Percentiles rank a stretch among this genome's conserved stretches.
These are phyloP conservation scores for Melampsora occidentalis DNA, from an alignment of 1,284 basidiomycete species.

Conservation along the genomic window DNA sequence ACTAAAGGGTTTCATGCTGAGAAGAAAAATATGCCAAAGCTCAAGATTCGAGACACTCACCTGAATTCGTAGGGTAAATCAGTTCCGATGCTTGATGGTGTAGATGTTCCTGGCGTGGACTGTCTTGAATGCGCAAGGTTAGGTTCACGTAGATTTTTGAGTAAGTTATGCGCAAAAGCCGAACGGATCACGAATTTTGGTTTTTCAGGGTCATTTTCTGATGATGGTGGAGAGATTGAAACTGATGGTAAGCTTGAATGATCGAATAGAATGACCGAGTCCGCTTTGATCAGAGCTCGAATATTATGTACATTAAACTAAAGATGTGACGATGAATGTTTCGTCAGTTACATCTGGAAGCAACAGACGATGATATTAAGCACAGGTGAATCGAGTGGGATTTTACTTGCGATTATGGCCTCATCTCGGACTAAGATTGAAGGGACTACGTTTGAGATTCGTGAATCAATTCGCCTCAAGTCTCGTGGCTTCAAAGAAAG, in stretches of 20 bases:
- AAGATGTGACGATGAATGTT: background rate
- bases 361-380: conserved; percentile 21
- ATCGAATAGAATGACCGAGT: conserved; percentile 88
- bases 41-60: conserved; percentile 56
- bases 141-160: conserved; percentile 40
- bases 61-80: conserved; percentile 83
- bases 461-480: conserved; percentile 90
- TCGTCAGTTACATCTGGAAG: conserved; percentile 6
- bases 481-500: conserved; percentile 73
- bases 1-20: no score
- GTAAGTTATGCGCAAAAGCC: conserved; percentile 45
- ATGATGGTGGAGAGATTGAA: background rate
- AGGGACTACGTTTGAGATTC: conserved; percentile 88
- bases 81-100: conserved; percentile 62
- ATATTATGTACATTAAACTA: conserved; percentile 91
- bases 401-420: conserved; percentile 70
- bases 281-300: conserved; percentile 87
- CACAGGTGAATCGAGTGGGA: conserved; percentile 21
- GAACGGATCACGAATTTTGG: conserved; percentile 10
- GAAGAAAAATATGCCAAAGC: no score
- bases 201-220: background rate
- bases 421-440: conserved; percentile 85
- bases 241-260: conserved; percentile 65
- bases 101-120: conserved; percentile 66
- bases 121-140: background rate